These are phyloP conservation scores for Sanghuangporus weigelae DNA, from an alignment of 1,284 basidiomycete species.

Conservation along the genomic window DNA sequence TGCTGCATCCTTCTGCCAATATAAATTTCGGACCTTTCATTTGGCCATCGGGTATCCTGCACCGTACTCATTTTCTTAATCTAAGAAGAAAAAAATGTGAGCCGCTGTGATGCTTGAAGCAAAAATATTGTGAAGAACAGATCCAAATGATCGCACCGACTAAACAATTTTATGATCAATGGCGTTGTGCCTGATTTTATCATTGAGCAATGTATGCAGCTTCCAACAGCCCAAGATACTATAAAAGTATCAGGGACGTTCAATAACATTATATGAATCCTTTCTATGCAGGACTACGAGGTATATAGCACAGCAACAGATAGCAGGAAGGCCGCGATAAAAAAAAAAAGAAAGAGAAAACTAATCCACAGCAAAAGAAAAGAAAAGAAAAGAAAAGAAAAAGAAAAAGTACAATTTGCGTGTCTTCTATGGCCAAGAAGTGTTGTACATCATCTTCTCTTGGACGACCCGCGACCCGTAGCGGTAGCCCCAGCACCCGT, in stretches of 20 bases:
- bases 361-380: background rate
- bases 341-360: background rate
- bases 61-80: too few species aligned
- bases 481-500: constrained; percentile 15
- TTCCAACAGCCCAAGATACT: background rate
- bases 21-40: background rate
- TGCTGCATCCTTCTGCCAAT: background rate
- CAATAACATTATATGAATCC: background rate
- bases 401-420: background rate
- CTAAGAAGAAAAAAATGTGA: too few species aligned
- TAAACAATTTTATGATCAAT: too few species aligned
- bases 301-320: background rate
- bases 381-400: background rate
- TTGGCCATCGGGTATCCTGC: too few species aligned
- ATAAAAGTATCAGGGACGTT: background rate
- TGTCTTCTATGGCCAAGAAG: background rate
- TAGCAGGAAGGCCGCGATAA: background rate
- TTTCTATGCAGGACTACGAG: background rate
- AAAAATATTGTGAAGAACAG: too few species aligned
- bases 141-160: too few species aligned
- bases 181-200: too few species aligned
- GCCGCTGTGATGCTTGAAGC: too few species aligned
- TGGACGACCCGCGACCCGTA: constrained; percentile 17
- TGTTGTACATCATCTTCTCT: background rate
- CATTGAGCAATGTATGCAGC: background rate